Base-by-base conservation (phyloP, 371 early-diverging fungal species). In the Coemansia sp. region DNA sequence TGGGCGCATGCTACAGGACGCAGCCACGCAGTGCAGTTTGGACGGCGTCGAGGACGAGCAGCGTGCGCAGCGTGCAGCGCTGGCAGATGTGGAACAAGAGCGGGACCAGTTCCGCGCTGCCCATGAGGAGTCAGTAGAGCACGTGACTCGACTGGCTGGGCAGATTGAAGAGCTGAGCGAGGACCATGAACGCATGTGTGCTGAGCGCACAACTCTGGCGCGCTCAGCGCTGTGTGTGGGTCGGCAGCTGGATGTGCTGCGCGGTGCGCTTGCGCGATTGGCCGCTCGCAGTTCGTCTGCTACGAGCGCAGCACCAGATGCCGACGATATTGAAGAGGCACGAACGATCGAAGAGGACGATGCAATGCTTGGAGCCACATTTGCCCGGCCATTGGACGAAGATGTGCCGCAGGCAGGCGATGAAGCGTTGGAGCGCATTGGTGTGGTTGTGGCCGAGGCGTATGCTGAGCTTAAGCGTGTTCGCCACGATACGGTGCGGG, bases 81-180 rank as follows among this genome's bases (percentile, higher is more conserved):
- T 77, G 11, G 66, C 77, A 22, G 59, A 57, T 34, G 68, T 52
- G 8, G 59, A 66, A 56, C 77, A 77, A 37, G 77, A 77, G 66
- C 73, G 77, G 22, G 76, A 74, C 29, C 77, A 77, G 66, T 77
- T 75, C 77, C 59, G 57, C 31, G 66, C 39, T 1, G 65, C 73
- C 29, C 69, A 75, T 10, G 77, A 77, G 63, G 77, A 77, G 26
- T 63, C 76, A 0, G 59, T 59, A 14, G 77, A 77, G 59, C 61
- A 63, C 3, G 66, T 65, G 6, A 31, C 65, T 3, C 54, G 59
- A 14, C 61, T 77, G 48, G 54, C 61, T 3, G 69, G 48, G 10
- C 77, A 77, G 63, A 65, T 77, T 13, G 77, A 77, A 21, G 76
- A 77, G 29, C 69, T 77, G 4, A 61, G 67, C 57, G 77, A 69